phyloP scores from a whole-genome alignment of 1,284 basidiomycete species.

The Vanrija sp. region DNA sequence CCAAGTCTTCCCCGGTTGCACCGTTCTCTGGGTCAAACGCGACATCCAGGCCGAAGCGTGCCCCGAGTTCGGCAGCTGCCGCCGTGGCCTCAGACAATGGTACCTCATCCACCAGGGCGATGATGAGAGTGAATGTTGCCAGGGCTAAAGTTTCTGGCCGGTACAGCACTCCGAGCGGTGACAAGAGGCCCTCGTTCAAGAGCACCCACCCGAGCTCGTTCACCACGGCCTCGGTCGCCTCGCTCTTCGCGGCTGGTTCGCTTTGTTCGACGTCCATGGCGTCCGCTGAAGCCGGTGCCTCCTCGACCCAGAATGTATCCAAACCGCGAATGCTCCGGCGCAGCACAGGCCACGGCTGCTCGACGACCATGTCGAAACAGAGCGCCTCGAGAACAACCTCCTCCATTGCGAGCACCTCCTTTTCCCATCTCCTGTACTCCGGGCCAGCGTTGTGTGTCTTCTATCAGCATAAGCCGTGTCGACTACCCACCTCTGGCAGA shows the following conservation, averaged over 20 bases:
- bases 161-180: conserved; percentile 30
- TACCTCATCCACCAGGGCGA: conserved; percentile 22
- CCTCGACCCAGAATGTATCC: conserved; percentile 11
- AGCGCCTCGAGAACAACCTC: conserved; percentile 80
- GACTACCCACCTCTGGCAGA: not conserved
- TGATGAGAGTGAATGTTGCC: conserved; percentile 22
- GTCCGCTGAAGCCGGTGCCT: not conserved
- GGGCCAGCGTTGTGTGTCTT: conserved; percentile 44
- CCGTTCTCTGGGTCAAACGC: conserved; percentile 12
- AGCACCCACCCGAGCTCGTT: conserved; percentile 29
- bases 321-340: conserved; percentile 57
- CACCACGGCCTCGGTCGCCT: conserved; percentile 19
- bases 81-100: conserved; percentile 18
- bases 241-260: conserved; percentile 5
- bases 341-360: conserved; percentile 73
- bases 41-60: conserved; percentile 29
- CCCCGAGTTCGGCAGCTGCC: conserved; percentile 24
- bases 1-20: conserved; percentile 17
- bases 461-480: not conserved
- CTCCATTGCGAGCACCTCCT: conserved; percentile 70
- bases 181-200: conserved; percentile 25
- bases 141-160: conserved; percentile 28
- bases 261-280: not conserved
- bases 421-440: conserved; percentile 69
- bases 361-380: conserved; percentile 85